Conservation (phyloP, 2,329 filamentous ascomycete species). For the Neobulgaria alba region DNA sequence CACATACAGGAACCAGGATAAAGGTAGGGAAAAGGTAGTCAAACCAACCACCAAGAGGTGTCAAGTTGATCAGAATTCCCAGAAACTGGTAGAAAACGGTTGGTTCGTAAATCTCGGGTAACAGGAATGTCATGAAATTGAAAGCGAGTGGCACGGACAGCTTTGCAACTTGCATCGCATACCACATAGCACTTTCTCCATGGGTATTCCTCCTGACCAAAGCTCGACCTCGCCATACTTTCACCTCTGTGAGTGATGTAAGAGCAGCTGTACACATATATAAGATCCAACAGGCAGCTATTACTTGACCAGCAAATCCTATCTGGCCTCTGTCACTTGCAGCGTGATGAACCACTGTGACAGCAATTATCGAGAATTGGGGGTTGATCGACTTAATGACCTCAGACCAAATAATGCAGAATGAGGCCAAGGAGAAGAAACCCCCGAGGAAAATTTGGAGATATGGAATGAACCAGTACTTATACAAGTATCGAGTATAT, state of each 20-base stretch:
- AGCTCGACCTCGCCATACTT: slow-evolving; percentile 94
- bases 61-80: slow-evolving; percentile 74
- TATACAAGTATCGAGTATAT: slow-evolving; percentile 69
- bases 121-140: slow-evolving; percentile 91
- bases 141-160: slow-evolving; percentile 88
- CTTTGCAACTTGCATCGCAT: slow-evolving; percentile 83
- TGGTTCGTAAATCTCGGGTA: slow-evolving; percentile 58
- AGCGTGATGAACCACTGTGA: slow-evolving; percentile 49
- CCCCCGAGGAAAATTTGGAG: slow-evolving; percentile 55
- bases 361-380: slow-evolving; percentile 60
- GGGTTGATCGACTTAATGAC: slow-evolving; percentile 75
- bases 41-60: slow-evolving; percentile 73
- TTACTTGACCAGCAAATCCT: slow-evolving; percentile 77
- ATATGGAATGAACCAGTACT: slow-evolving; percentile 66
- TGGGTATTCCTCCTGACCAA: slow-evolving; percentile 87
- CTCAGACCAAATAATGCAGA: slow-evolving; percentile 88
- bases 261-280: slow-evolving; percentile 95
- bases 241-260: slow-evolving; percentile 81
- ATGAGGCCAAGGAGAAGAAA: slow-evolving; percentile 65
- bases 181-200: slow-evolving; percentile 91
- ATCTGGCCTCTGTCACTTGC: slow-evolving; percentile 64
- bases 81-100: slow-evolving; percentile 87
- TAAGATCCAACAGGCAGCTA: slow-evolving; percentile 79
- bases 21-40: slow-evolving; percentile 84
- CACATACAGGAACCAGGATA: slow-evolving; percentile 75